Conservation (phyloP, 139 green algal genomes). For the Trebouxia sp. region DNA sequence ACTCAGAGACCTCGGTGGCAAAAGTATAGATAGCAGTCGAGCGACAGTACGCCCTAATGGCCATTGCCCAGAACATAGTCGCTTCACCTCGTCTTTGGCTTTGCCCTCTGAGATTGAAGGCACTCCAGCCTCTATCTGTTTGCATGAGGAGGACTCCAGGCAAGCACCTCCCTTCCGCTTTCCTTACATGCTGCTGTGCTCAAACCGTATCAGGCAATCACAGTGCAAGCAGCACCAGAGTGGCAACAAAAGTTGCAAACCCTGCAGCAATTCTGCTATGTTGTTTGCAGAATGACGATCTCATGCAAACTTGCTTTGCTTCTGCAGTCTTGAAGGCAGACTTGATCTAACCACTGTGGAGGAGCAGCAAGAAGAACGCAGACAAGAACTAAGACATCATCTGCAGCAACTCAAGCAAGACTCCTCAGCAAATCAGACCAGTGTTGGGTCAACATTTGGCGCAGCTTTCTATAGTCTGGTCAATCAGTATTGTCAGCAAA, state of each 20-base stretch:
- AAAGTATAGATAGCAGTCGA: too few relatives aligned
- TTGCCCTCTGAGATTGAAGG: not conserved
- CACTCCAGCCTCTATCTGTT: not conserved
- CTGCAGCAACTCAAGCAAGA: not conserved
- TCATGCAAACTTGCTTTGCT: too few relatives aligned
- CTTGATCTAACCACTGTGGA: not conserved
- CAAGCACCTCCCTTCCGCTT: too few relatives aligned
- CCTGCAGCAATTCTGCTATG: too few relatives aligned
- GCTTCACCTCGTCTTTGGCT: not conserved
- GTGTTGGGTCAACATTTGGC: not conserved
- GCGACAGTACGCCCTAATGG: too few relatives aligned
- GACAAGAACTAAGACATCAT: not conserved
- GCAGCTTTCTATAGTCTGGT: constrained; percentile 17
- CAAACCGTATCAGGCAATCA: too few relatives aligned
- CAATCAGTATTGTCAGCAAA: not conserved
- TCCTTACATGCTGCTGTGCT: too few relatives aligned
- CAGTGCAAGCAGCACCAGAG: too few relatives aligned
- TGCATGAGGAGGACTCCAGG: not conserved
- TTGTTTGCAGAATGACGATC: too few relatives aligned
- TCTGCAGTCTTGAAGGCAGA: not conserved
- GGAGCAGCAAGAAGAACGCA: not conserved
- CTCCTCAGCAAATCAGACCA: not conserved
- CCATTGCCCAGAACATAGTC: too few relatives aligned
- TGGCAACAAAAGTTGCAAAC: too few relatives aligned
- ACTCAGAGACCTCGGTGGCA: too few relatives aligned